phyloP scores from a whole-genome alignment of 2,329 filamentous ascomycete genomes.

The Trichoderma semiorbis region DNA sequence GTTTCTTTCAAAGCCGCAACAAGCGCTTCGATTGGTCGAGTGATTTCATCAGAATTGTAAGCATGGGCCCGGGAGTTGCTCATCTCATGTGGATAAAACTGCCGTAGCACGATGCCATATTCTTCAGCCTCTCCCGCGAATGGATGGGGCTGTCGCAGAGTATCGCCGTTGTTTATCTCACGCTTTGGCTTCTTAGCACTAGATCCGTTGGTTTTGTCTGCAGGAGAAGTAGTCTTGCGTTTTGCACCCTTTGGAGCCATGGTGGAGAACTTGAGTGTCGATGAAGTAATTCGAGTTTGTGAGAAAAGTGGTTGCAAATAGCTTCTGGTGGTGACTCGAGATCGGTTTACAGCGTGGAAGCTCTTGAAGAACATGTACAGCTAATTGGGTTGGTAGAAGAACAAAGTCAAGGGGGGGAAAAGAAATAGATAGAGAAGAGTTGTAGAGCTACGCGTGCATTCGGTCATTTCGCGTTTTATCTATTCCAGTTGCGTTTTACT shows the following conservation, averaged over 20 bases:
- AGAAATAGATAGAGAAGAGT: neutral
- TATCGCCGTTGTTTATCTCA: conserved; percentile 27
- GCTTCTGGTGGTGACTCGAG: neutral
- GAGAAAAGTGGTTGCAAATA: neutral
- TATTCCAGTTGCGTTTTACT: neutral
- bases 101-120: conserved; percentile 63
- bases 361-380: conserved; percentile 10
- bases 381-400: neutral
- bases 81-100: conserved; percentile 86
- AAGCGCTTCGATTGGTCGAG: conserved; percentile 70
- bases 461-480: neutral
- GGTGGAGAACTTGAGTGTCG: conserved; percentile 10
- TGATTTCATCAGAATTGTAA: conserved; percentile 67
- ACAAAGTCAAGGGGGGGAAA: neutral
- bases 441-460: neutral
- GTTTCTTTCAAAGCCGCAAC: conserved; percentile 61
- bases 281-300: neutral
- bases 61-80: conserved; percentile 71
- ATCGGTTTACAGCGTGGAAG: neutral
- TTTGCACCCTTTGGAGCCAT: conserved; percentile 31
- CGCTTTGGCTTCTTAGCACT: conserved; percentile 35
- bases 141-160: conserved; percentile 45
- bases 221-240: conserved; percentile 25
- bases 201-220: conserved; percentile 23
- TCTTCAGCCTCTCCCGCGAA: conserved; percentile 45